Base-by-base conservation (phyloP, 495 filamentous ascomycete genomes). In the Aspergillus nanangensis region DNA sequence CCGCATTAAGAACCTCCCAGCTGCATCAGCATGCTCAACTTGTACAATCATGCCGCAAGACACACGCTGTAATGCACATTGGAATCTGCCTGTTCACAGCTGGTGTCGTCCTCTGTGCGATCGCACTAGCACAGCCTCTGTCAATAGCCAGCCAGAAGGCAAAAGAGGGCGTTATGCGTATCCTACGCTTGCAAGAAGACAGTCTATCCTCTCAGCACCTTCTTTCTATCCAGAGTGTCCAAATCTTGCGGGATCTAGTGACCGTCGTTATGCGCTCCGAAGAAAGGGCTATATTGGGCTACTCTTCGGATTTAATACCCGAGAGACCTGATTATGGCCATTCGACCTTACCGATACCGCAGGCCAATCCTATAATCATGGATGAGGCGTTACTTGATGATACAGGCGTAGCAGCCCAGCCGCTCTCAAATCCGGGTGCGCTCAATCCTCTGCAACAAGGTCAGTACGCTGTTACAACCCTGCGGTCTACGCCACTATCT, bases 111-210 rank as follows among this genome's bases (percentile, higher is more conserved):
- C 37, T 39, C 15, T 39, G 37, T n/a, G 37, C 37, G 3, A 17
- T 39, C n/a, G 17, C 37, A 22, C 37, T 15, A 13, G 9, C 21
- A n/a, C 17, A 39, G 21, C 37, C 37, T 11, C 21, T 22, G 37
- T 39, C 37, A 2, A 18, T 19, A 17, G 13, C 17, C 3, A 39
- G 37, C 19, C 37, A 52, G 32, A 44, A 47, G 10, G 50, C 50
- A 37, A 52, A 52, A 38, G 32, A 17, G 39, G 50, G 45, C 17
- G 38, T 52, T 32, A 48, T 48, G 50, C 15, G 13, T 29, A 52
- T 52, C 22, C 18, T 52, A 5, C 50, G 45, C 10, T 24, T 52
- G 1, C 50, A 52, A 10, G 14, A 29, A 29, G 33, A 52, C 19
- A 42, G 32, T 10, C 9, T 52, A 7, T 38, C 33, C 19, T 21